A percentile compares a stretch with the other conserved stretches of the same genome.
Evolutionary conservation across 2,329 filamentous ascomycete genomes (phyloP).

Genomic region (Aspergillus tanneri): DNA sequence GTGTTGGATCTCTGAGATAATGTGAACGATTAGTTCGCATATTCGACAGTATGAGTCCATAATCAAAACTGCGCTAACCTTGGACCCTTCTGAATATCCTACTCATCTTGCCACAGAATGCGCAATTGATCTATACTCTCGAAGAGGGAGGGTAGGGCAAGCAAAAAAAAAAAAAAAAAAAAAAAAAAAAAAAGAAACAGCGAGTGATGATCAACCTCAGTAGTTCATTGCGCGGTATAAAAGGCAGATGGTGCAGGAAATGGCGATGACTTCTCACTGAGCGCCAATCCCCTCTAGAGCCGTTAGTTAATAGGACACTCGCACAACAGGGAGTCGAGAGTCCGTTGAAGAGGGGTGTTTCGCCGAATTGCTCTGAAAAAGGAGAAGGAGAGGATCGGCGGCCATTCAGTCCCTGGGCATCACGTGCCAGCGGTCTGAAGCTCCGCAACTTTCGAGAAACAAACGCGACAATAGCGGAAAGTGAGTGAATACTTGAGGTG

Average conservation of each 20-base stretch:
- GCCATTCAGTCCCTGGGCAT: conserved; percentile 7
- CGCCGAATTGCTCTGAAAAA: background rate
- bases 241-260: background rate
- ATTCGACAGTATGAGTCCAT: background rate
- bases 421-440: conserved; percentile 15
- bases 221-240: conserved; percentile 16
- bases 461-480: conserved; percentile 14
- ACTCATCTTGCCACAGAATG: conserved; percentile 25
- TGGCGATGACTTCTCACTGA: conserved; percentile 1
- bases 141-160: too few species aligned
- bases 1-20: conserved; percentile 44
- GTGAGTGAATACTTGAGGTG: background rate
- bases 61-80: conserved; percentile 32
- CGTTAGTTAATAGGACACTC: background rate
- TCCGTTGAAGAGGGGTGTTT: background rate
- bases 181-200: background rate
- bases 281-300: background rate
- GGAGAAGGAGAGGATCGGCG: conserved; percentile 10
- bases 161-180: background rate
- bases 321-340: background rate
- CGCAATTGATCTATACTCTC: background rate
- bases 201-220: background rate
- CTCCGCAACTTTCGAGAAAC: conserved; percentile 19
- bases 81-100: conserved; percentile 36
- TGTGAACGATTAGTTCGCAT: conserved; percentile 5